Evolutionary conservation across 1,139 yeast species (phyloP).

Genomic region (Sugiyamaella pinicola): DNA sequence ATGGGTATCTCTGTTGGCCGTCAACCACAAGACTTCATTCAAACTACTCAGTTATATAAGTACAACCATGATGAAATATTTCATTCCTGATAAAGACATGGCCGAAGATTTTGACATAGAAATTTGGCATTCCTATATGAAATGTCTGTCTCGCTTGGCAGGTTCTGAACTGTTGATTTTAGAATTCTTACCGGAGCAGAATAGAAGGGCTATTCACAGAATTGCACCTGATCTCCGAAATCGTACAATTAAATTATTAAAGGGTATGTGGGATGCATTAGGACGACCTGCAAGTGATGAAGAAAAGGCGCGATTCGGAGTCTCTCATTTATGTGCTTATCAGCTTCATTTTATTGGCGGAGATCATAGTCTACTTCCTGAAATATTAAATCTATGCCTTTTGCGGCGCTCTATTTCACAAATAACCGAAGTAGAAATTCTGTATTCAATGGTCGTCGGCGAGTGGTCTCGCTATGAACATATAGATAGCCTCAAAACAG

Average conservation of each 20-base stretch:
- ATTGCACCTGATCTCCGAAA: conserved; percentile 68
- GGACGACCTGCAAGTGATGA: conserved; percentile 70
- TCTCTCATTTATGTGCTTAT: conserved; percentile 67
- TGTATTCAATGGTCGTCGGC: conserved; percentile 71
- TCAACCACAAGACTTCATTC: conserved; percentile 56
- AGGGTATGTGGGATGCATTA: conserved; percentile 70
- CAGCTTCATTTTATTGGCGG: conserved; percentile 65
- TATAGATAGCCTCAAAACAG: conserved; percentile 69
- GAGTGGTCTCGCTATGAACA: conserved; percentile 65
- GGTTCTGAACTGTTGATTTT: conserved; percentile 40
- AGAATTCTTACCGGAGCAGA: conserved; percentile 10
- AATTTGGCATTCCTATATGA: conserved; percentile 55
- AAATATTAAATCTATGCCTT: conserved; percentile 66
- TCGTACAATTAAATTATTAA: conserved; percentile 58
- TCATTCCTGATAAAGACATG: conserved; percentile 59
- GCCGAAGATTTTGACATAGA: conserved; percentile 61
- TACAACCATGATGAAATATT: conserved; percentile 35
- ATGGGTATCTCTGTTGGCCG: conserved; percentile 42
- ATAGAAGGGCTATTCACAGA: conserved; percentile 32
- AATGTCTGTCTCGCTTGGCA: conserved; percentile 60
- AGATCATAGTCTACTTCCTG: conserved; percentile 63
- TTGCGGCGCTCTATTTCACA: conserved; percentile 69
- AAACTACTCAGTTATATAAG: conserved; percentile 62
- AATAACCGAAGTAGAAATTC: conserved; percentile 62
- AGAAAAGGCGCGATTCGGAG: conserved; percentile 61